Conservation (phyloP, 2,329 filamentous ascomycete genomes). For the Cercospora zeina region DNA sequence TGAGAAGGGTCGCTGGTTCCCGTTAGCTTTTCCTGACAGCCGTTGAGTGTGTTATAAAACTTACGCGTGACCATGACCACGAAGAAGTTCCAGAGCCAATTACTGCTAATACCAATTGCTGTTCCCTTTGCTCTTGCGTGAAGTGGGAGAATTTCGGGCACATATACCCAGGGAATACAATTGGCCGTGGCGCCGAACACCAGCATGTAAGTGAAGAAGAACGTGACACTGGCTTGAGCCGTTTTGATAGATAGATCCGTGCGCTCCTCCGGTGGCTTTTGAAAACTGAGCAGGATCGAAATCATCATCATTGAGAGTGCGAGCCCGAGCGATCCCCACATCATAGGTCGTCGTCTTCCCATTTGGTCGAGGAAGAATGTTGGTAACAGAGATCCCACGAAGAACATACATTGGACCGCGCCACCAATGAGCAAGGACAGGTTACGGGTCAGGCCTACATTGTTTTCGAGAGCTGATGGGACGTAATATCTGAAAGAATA, state of each 20-base stretch:
- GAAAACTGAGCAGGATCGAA: slow-evolving; percentile 48
- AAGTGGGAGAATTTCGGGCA: slow-evolving; percentile 54
- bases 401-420: slow-evolving; percentile 46
- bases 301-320: slow-evolving; percentile 46
- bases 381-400: slow-evolving; percentile 49
- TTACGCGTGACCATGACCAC: slow-evolving; percentile 32
- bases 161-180: slow-evolving; percentile 55
- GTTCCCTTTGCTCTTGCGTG: slow-evolving; percentile 54
- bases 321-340: slow-evolving; percentile 40
- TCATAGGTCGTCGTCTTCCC: slow-evolving; percentile 41
- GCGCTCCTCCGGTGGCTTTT: slow-evolving; percentile 35
- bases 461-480: slow-evolving; percentile 48
- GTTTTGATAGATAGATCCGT: slow-evolving; percentile 40
- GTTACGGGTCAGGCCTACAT: slow-evolving; percentile 50
- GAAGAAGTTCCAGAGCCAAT: slow-evolving; percentile 55
- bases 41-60: neutral
- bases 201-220: slow-evolving; percentile 51
- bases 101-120: slow-evolving; percentile 52
- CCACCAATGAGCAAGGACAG: slow-evolving; percentile 52
- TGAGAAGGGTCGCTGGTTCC: slow-evolving; percentile 14
- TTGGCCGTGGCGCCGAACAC: slow-evolving; percentile 47
- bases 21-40: slow-evolving; percentile 31
- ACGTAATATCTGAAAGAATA: slow-evolving; percentile 43
- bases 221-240: slow-evolving; percentile 50
- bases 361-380: slow-evolving; percentile 51